phyloP scores from a whole-genome alignment of 2,329 filamentous ascomycete genomes.

The Talaromyces sp. region DNA sequence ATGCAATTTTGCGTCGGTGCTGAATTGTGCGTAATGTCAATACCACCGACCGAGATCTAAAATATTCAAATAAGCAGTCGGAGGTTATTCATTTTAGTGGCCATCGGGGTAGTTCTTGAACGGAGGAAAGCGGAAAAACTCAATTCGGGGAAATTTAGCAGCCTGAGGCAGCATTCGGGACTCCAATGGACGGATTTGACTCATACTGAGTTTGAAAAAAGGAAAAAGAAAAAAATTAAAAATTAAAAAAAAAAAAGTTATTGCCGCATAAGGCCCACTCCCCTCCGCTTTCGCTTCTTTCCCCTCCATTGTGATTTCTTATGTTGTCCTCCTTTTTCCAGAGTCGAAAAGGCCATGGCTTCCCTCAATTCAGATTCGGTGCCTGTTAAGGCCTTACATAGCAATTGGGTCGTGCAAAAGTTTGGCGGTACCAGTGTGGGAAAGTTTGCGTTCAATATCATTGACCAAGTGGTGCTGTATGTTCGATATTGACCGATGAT shows the following conservation, averaged over 20 bases:
- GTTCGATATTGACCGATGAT: constrained; percentile 8
- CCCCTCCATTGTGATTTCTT: constrained; percentile 7
- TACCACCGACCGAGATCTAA: no score
- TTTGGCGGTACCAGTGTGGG: constrained; percentile 95
- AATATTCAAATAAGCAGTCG: no score
- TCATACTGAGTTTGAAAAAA: background rate
- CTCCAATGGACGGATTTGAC: background rate
- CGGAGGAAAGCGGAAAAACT: constrained; percentile 21
- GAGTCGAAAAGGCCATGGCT: constrained; percentile 16
- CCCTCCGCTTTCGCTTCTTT: constrained; percentile 26
- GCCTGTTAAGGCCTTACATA: constrained; percentile 20
- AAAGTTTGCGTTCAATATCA: constrained; percentile 81
- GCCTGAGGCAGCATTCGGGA: background rate
- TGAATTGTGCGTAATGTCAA: no score
- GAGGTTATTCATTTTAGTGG: no score
- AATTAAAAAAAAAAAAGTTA: constrained; percentile 7
- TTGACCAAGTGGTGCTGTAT: constrained; percentile 70
- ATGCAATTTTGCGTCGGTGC: no score
- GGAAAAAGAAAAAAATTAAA: constrained; percentile 1
- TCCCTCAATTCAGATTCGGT: constrained; percentile 13
- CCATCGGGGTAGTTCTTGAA: constrained; percentile 14
- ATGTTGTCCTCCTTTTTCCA: constrained; percentile 3
- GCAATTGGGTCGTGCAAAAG: constrained; percentile 85
- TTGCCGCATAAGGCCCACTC: constrained; percentile 21
- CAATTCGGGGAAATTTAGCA: constrained; percentile 3